A percentile compares a stretch with the other conserved stretches of the same genome.
These are phyloP conservation scores for Suillus occidentalis DNA, from an alignment of 768 basidiomycete genomes.

Conservation along the genomic window DNA sequence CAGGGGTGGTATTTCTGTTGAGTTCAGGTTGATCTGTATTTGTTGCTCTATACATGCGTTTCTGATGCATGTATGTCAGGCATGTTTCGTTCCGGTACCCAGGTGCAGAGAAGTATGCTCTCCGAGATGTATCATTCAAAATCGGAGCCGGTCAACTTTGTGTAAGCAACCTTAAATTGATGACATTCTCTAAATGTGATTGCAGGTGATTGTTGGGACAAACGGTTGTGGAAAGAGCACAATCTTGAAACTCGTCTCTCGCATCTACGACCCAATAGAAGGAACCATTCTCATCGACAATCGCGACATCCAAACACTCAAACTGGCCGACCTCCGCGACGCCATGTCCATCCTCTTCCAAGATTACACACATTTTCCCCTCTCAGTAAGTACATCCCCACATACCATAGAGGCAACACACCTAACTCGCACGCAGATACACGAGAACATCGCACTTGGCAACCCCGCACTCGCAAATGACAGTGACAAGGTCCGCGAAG, in stretches of 20 bases:
- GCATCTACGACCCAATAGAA: no score
- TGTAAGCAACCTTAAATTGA: slow-evolving; percentile 40
- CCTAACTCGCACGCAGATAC: slow-evolving; percentile 45
- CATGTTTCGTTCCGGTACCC: slow-evolving; percentile 76
- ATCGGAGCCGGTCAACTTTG: slow-evolving; percentile 71
- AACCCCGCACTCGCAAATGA: slow-evolving; percentile 56
- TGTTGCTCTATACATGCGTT: slow-evolving; percentile 11
- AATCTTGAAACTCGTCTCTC: no score
- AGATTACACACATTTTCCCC: no score
- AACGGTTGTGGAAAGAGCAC: no score
- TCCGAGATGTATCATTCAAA: slow-evolving; percentile 67
- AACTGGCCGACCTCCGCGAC: no score
- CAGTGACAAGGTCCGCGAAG: slow-evolving; percentile 58
- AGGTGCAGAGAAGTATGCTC: slow-evolving; percentile 47
- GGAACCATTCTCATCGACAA: no score
- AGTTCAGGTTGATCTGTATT: slow-evolving; percentile 46
- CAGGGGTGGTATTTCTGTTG: slow-evolving; percentile 50
- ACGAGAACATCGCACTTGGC: slow-evolving; percentile 76
- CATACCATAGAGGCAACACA: background rate
- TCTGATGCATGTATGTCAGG: slow-evolving; percentile 31
- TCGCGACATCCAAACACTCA: no score
- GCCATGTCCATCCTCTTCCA: no score
- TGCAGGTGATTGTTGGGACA: no score
- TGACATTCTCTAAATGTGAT: no score
- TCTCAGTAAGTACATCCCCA: background rate